Percentiles rank a stretch among this genome's conserved stretches.
phyloP scores from a whole-genome alignment of 2,329 filamentous ascomycete genomes.

The Cladosporium sp. region DNA sequence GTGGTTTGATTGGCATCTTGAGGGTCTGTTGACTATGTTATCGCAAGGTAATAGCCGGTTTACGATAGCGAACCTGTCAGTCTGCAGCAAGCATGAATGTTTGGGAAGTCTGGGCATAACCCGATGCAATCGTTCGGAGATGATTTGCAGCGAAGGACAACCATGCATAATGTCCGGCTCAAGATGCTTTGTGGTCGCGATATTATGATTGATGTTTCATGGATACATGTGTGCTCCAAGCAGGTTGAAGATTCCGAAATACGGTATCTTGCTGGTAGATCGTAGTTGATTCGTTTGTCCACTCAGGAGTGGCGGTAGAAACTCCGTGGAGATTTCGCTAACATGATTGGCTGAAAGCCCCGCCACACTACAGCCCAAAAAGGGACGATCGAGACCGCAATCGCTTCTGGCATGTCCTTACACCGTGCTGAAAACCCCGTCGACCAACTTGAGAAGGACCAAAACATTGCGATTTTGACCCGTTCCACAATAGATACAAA shows the following conservation, averaged over 20 bases:
- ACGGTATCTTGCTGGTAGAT: background rate
- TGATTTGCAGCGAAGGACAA: fast-evolving
- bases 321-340: background rate
- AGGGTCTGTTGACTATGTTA: background rate
- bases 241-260: background rate
- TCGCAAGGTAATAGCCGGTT: background rate
- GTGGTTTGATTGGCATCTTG: background rate
- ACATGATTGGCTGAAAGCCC: background rate
- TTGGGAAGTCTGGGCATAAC: background rate
- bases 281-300: background rate
- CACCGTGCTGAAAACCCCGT: background rate
- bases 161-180: background rate
- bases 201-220: background rate
- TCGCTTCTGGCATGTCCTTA: background rate
- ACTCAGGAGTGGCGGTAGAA: background rate
- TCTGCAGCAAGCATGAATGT: background rate
- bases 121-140: background rate
- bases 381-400: background rate
- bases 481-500: background rate
- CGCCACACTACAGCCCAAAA: background rate
- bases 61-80: background rate
- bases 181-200: background rate
- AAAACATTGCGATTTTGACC: background rate
- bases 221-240: background rate
- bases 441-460: background rate